Evolutionary conservation across 2,329 filamentous ascomycete species (phyloP), one percentile per base, ranked within the genome.

Genomic region (Aspergillus calidoustus): DNA sequence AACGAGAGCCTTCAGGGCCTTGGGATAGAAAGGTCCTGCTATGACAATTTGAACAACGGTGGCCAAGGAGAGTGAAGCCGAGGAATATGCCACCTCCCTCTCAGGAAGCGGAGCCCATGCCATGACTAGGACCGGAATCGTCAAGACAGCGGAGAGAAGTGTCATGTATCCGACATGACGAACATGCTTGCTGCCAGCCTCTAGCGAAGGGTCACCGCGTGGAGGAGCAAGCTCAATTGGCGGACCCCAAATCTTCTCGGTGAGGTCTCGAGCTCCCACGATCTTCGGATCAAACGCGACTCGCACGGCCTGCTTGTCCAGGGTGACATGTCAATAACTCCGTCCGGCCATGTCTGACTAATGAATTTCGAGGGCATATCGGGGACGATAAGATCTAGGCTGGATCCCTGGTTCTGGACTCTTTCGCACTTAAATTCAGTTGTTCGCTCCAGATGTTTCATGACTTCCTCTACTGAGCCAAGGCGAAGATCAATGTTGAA

Each of bases 11-110:
- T 68, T 79, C 65, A 79, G 59, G 0, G 89, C 89, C 19, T 81
- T 83, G 0, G 83, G 82, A 64, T 92, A 91, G 72, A 93, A 92
- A 0, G 87, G 86, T 0, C 84, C 84, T 1, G 85, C 86, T 13
- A 89, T 77, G 19, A 84, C 71, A 5, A 84, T 54, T 70, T 93
- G 90, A 9, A 93, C 85, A 23, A 89, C 67, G 0, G 89, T 90
- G 0, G 89, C 90, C 17, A 93, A 73, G 0, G 79, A 84, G 1
- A 92, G 72, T 0, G 86, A 90, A 0, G 82, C 77, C 0, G 82
- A 82, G 1, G 77, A 77, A 68, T 89, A 89, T 1, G 76, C 74
- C 3, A 86, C 60, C 1, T 81, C 71, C 43, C 69, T 74, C 22
- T 82, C 70, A 0, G 82, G 79, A 8, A 89, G 72, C 0, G 86